Conservation (phyloP, 352 stramenopile genomes). For the Pilasporangium apinafurcum region DNA sequence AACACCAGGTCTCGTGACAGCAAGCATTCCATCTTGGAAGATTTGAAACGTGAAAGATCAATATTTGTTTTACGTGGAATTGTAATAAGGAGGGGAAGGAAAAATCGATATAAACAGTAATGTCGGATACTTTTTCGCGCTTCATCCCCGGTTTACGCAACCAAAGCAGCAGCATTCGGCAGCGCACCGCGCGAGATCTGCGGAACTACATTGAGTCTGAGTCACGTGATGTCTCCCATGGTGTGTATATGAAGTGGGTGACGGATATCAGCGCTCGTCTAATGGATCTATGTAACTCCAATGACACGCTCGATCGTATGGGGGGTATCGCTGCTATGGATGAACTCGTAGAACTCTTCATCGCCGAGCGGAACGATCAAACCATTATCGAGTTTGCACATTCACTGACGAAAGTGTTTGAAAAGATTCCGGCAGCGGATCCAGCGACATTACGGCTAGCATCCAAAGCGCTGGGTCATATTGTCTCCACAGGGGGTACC, state of each 20-base stretch:
- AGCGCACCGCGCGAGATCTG: constrained; percentile 66
- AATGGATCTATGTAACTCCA: constrained; percentile 81
- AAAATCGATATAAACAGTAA: no score
- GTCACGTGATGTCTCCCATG: constrained; percentile 78
- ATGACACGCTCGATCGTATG: constrained; percentile 73
- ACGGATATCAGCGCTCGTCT: constrained; percentile 75
- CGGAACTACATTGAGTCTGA: constrained; percentile 83
- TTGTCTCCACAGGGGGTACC: constrained; percentile 80
- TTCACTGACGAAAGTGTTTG: constrained; percentile 82
- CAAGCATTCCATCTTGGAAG: no score
- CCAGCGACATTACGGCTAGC: constrained; percentile 64
- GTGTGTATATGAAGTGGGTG: constrained; percentile 84
- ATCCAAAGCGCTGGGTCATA: constrained; percentile 79
- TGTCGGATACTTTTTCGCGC: constrained; percentile 61
- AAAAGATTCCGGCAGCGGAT: constrained; percentile 79
- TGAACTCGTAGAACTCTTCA: constrained; percentile 86
- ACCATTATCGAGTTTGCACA: constrained; percentile 88
- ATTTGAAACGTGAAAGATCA: no score
- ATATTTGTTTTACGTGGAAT: no score
- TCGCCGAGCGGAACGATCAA: constrained; percentile 85
- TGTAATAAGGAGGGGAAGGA: no score
- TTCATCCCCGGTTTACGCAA: constrained; percentile 75
- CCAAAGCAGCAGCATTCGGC: constrained; percentile 48
- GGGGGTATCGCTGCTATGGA: constrained; percentile 86
- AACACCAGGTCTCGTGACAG: no score